Evolutionary conservation across 2,329 filamentous ascomycete genomes (phyloP).

Genomic region (Talaromyces funiculosus): DNA sequence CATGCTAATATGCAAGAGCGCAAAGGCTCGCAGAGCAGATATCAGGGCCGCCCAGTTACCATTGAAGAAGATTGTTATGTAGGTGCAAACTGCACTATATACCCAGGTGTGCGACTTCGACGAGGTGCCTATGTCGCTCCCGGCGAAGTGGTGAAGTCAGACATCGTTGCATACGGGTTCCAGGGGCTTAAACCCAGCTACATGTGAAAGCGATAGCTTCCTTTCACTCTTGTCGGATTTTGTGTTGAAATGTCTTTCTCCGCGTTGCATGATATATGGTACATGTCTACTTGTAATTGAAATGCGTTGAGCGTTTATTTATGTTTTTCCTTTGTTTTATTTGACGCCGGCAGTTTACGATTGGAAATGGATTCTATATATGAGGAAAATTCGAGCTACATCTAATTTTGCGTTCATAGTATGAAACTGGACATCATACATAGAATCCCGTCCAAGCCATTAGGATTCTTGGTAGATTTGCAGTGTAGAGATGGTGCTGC

Average conservation of each 20-base stretch:
- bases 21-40: slow-evolving; percentile 66
- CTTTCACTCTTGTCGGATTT: neutral
- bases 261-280: neutral
- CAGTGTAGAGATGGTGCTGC: neutral
- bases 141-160: slow-evolving; percentile 40
- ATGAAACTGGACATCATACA: neutral
- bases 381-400: neutral
- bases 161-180: slow-evolving; percentile 39
- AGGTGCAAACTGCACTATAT: slow-evolving; percentile 57
- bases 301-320: neutral
- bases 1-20: slow-evolving; percentile 67
- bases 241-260: neutral
- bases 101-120: slow-evolving; percentile 40
- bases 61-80: slow-evolving; percentile 71
- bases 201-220: slow-evolving; percentile 23
- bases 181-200: slow-evolving; percentile 39
- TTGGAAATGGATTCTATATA: neutral
- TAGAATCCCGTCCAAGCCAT: neutral
- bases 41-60: slow-evolving; percentile 63
- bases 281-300: slow-evolving; percentile 8
- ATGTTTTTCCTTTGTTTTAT: neutral
- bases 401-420: neutral
- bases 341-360: neutral
- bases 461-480: neutral
- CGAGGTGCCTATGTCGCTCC: slow-evolving; percentile 42